Evolutionary conservation across 345 rosid genomes (phyloP).

Genomic region (Salix viminalis): DNA sequence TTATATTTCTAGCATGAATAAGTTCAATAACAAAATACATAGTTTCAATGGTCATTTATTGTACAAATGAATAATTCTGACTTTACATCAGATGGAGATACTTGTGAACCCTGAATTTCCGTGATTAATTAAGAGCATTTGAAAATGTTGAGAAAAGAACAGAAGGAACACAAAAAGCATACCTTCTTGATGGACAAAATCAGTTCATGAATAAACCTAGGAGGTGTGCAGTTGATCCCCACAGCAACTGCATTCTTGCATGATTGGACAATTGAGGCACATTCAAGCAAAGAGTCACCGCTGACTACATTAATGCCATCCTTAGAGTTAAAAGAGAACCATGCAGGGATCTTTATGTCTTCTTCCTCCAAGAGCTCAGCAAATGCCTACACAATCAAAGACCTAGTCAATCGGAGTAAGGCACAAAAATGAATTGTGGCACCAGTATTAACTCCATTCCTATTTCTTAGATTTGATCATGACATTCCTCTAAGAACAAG

Average conservation of each 20-base stretch:
- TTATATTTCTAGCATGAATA: not conserved
- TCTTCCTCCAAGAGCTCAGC: slow-evolving; percentile 69
- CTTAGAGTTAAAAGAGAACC: slow-evolving; percentile 76
- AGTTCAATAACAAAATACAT: not conserved
- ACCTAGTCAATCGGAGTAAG: not conserved
- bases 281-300: slow-evolving; percentile 65
- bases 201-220: slow-evolving; percentile 64
- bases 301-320: slow-evolving; percentile 73
- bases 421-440: not conserved
- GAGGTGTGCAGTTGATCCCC: slow-evolving; percentile 85
- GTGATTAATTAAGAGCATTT: not conserved
- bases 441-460: not conserved
- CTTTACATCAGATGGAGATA: not conserved
- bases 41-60: not conserved
- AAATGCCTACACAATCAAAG: slow-evolving; percentile 45
- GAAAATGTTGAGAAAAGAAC: not conserved
- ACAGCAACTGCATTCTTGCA: slow-evolving; percentile 65
- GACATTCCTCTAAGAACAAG: not conserved
- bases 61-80: not conserved
- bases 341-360: slow-evolving; percentile 54
- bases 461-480: not conserved
- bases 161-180: not conserved
- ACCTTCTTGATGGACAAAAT: slow-evolving; percentile 54
- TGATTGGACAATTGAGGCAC: slow-evolving; percentile 55
- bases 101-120: not conserved